Base-by-base conservation (phyloP, 192 early-diverging fungal genomes). In the Coemansia sp. region DNA sequence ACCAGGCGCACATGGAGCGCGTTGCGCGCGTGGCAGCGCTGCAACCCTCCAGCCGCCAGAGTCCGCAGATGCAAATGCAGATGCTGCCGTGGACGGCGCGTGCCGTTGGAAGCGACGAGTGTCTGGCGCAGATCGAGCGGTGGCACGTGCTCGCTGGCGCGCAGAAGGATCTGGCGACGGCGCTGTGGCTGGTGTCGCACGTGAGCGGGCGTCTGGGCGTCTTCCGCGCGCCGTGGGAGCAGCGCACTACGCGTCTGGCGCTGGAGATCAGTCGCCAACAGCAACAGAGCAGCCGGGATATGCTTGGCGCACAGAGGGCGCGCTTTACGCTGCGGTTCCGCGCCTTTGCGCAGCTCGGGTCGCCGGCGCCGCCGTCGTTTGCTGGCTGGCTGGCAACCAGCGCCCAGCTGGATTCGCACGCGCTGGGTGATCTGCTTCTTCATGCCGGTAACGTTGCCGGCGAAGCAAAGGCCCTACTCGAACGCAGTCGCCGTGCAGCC, bases 321-420 rank as follows among this genome's bases (percentile, higher is more conserved):
- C 67, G 74, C 4, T 76, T 65, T 19, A 71, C 74, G 3, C 64
- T 81, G 16, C 63, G 79, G 49, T 76, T 81, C 70, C 70, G 79
- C 1, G 71, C 59, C 3, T 64, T 74, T 19, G 57, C 64, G 50
- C 63, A 65, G n/a, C 74, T 81, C 32, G 69, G 63, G 21, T 81
- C 79, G 50, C 79, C 79, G 9, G 63, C 74, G 13, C 61, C 68
- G 6, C 57, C 75, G 67, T n/a, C 67, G 13, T 81, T 71, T 23
- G 65, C 57, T 23, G 64, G 56, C 7, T 81, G 71, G 74, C 10
- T n/a, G 19, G 60, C 60, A 4, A 61, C 74, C 5, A 18, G 47
- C 39, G 61, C 38, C 11, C 79, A 81, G 62, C 68, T 81, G 44
- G 79, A 81, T 48, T 57, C 26, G 61, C 67, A 61, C 38, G 43